Conservation (phyloP, 768 basidiomycete species). For the Dictyophora rubrovolvata region DNA sequence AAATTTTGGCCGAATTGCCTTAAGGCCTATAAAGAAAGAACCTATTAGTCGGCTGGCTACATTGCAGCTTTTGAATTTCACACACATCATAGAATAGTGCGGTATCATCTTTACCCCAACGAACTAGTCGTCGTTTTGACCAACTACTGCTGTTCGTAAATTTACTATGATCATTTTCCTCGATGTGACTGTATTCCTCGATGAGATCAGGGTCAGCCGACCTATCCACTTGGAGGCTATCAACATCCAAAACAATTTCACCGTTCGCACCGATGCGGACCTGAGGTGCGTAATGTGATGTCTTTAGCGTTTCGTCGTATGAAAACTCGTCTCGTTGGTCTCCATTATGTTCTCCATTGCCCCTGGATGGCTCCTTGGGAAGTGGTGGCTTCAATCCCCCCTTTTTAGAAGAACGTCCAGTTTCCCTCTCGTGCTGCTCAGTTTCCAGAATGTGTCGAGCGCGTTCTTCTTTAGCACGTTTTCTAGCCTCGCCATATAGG, state of each 20-base stretch:
- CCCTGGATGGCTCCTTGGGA: conserved; percentile 12
- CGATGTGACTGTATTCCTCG: conserved; percentile 64
- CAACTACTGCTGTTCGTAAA: conserved; percentile 84
- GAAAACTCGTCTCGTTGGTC: conserved; percentile 47
- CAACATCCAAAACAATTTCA: conserved; percentile 79
- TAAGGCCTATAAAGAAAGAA: conserved; percentile 50
- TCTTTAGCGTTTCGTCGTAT: conserved; percentile 52
- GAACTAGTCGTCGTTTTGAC: conserved; percentile 61
- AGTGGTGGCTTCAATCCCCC: background rate
- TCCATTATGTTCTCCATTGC: conserved; percentile 32
- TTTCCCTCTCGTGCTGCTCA: conserved; percentile 1
- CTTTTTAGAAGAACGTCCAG: background rate
- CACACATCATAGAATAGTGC: conserved; percentile 79
- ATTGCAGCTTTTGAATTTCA: background rate
- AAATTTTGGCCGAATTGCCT: conserved; percentile 89
- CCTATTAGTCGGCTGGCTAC: background rate
- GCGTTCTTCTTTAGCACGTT: conserved; percentile 52
- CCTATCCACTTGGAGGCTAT: conserved; percentile 73
- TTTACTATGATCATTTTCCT: conserved; percentile 73
- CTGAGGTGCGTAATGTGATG: conserved; percentile 74
- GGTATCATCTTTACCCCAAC: conserved; percentile 87
- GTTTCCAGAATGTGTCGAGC: conserved; percentile 58
- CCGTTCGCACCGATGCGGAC: conserved; percentile 82
- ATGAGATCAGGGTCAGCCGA: conserved; percentile 36
- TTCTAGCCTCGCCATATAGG: conserved; percentile 57